Percentiles rank a stretch among this genome's conserved stretches.
These are phyloP conservation scores for Wickerhamiella siamensis DNA, from an alignment of 805 yeast species.

Conservation along the genomic window DNA sequence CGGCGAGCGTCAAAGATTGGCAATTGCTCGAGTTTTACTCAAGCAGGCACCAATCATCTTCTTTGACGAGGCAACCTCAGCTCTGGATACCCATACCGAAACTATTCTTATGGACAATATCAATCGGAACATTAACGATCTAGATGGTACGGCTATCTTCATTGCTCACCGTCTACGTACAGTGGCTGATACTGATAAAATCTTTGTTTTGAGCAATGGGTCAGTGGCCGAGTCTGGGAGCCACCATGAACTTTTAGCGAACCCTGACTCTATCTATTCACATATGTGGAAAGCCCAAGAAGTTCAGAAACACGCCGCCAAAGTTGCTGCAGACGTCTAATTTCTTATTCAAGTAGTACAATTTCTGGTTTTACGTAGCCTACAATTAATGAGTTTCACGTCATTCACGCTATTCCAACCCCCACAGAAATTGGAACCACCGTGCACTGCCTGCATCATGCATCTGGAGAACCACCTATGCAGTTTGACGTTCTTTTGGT, in stretches of 20 bases:
- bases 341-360: too few species aligned
- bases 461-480: too few species aligned
- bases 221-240: constrained; percentile 77
- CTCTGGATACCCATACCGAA: constrained; percentile 93
- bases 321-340: constrained; percentile 3
- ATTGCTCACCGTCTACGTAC: constrained; percentile 92
- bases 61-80: constrained; percentile 92
- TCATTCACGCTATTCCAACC: too few species aligned
- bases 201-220: constrained; percentile 73
- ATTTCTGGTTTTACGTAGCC: too few species aligned
- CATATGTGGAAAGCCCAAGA: constrained; percentile 91
- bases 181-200: constrained; percentile 84
- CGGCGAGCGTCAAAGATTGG: constrained; percentile 94
- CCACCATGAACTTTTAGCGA: constrained; percentile 46
- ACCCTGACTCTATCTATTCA: constrained; percentile 49
- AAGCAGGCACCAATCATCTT: constrained; percentile 82
- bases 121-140: constrained; percentile 43
- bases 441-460: too few species aligned
- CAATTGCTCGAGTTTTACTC: constrained; percentile 78
- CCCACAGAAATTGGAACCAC: too few species aligned
- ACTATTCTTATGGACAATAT: constrained; percentile 68
- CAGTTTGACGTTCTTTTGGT: too few species aligned
- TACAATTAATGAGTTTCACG: too few species aligned
- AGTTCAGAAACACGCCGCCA: constrained; percentile 32
- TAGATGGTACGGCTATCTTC: constrained; percentile 60